Conservation (phyloP, 176 grass and related monocot genomes). For the maize (Zea mays) region DNA sequence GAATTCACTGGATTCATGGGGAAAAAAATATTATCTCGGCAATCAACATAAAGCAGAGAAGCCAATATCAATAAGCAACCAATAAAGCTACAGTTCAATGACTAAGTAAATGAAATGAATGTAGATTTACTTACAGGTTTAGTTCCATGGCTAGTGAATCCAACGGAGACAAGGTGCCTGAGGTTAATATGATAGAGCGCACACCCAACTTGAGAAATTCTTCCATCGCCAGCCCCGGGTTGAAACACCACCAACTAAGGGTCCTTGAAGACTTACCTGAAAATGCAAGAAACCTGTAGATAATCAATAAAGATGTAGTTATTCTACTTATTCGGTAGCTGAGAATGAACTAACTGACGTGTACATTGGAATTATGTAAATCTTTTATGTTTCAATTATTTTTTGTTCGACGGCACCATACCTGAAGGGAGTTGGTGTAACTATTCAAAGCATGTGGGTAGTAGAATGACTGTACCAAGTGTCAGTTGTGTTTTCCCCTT, state of each 20-base stretch:
- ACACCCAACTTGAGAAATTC: constrained; percentile 86
- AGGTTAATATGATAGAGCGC: constrained; percentile 90
- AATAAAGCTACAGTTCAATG: constrained; percentile 22
- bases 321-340: constrained; percentile 9
- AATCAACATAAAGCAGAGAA: constrained; percentile 29
- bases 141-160: constrained; percentile 95
- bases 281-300: constrained; percentile 35
- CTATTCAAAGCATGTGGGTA: constrained; percentile 28
- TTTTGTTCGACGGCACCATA: constrained; percentile 16
- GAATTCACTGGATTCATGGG: constrained; percentile 67
- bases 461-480: not conserved
- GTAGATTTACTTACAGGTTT: constrained; percentile 70
- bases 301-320: constrained; percentile 31
- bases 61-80: constrained; percentile 17
- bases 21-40: constrained; percentile 35
- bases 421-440: constrained; percentile 1
- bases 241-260: constrained; percentile 99
- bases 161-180: constrained; percentile 93
- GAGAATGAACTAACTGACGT: constrained; percentile 17
- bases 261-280: constrained; percentile 74
- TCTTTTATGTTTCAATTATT: constrained; percentile 21
- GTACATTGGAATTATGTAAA: not conserved
- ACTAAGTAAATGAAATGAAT: constrained; percentile 36
- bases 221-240: constrained; percentile 92
- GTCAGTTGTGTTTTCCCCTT: not conserved